Percentiles rank a stretch among this genome's conserved stretches.
These are phyloP conservation scores for Medicago lupulina DNA, from an alignment of 306 rosid genomes.

Conservation along the genomic window DNA sequence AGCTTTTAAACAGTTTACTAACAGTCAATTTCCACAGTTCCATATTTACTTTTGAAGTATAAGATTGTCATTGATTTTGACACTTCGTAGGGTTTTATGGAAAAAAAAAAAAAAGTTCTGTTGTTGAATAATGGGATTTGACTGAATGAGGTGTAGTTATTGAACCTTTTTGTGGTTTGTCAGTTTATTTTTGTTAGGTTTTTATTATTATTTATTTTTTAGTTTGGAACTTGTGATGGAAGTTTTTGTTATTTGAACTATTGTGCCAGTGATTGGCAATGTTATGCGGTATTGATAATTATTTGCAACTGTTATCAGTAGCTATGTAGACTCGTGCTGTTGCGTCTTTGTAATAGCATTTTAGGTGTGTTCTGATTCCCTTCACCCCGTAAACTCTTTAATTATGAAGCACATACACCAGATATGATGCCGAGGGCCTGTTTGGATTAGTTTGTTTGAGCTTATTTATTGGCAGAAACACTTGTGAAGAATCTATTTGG, in stretches of 20 bases:
- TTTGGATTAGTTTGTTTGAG: too few relatives aligned
- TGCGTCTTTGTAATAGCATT: too few relatives aligned
- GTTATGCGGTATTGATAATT: slow-evolving; percentile 37
- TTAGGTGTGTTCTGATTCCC: too few relatives aligned
- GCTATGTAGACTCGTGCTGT: too few relatives aligned
- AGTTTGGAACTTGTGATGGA: neutral
- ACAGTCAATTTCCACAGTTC: neutral
- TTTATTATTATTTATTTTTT: too few relatives aligned
- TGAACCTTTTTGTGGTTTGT: slow-evolving; percentile 12
- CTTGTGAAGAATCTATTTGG: too few relatives aligned
- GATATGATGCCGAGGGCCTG: too few relatives aligned
- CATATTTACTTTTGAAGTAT: neutral
- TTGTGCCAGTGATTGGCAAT: slow-evolving; percentile 25
- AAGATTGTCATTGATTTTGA: slow-evolving; percentile 41
- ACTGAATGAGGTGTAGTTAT: slow-evolving; percentile 11
- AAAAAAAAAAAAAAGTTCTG: neutral
- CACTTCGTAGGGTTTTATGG: slow-evolving; percentile 52
- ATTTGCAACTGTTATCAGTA: neutral
- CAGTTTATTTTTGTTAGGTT: slow-evolving; percentile 1
- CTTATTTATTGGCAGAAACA: too few relatives aligned
- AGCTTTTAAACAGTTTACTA: neutral
- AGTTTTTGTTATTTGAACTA: slow-evolving; percentile 25
- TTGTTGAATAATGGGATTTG: slow-evolving; percentile 40
- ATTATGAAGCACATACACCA: too few relatives aligned
- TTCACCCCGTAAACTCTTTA: too few relatives aligned